Conservation (phyloP, 2,329 filamentous ascomycete species). For the Fusarium sp. region DNA sequence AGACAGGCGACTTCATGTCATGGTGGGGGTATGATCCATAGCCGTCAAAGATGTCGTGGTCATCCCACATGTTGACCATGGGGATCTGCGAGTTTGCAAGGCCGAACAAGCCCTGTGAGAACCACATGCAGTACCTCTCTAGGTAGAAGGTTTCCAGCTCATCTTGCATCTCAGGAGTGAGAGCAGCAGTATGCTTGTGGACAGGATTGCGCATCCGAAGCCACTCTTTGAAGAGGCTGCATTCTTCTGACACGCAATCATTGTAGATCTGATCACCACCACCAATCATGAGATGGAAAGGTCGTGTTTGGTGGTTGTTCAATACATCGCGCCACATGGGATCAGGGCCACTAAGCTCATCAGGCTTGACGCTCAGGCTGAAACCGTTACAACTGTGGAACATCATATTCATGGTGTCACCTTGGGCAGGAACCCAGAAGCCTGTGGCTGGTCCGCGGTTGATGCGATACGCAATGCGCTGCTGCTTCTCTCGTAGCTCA, state of each 20-base stretch:
- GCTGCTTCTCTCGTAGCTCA: conserved; percentile 79
- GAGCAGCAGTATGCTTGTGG: conserved; percentile 80
- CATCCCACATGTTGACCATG: conserved; percentile 98
- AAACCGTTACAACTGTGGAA: conserved; percentile 99
- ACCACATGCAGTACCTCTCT: conserved; percentile 90
- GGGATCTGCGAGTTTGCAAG: conserved; percentile 93
- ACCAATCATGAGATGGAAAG: conserved; percentile 98
- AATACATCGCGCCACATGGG: conserved; percentile 96
- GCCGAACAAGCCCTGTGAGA: conserved; percentile 93
- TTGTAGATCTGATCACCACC: conserved; percentile 98
- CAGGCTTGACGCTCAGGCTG: conserved; percentile 77
- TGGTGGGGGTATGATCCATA: conserved; percentile 92
- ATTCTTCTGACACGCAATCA: conserved; percentile 80
- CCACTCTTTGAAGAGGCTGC: conserved; percentile 83
- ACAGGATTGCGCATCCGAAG: conserved; percentile 79
- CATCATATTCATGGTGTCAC: conserved; percentile 96
- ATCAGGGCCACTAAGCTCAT: conserved; percentile 89
- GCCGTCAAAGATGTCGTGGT: conserved; percentile 91
- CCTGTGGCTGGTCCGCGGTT: conserved; percentile 87
- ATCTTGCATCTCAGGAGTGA: conserved; percentile 82
- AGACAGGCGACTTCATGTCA: conserved; percentile 90
- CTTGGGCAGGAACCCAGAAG: conserved; percentile 91
- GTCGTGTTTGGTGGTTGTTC: conserved; percentile 87
- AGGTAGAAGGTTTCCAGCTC: conserved; percentile 91
- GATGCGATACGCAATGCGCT: conserved; percentile 93